Percentiles rank a stretch among this genome's conserved stretches.
phyloP scores from a whole-genome alignment of 345 rosid genomes.

The Isatis tinctoria region DNA sequence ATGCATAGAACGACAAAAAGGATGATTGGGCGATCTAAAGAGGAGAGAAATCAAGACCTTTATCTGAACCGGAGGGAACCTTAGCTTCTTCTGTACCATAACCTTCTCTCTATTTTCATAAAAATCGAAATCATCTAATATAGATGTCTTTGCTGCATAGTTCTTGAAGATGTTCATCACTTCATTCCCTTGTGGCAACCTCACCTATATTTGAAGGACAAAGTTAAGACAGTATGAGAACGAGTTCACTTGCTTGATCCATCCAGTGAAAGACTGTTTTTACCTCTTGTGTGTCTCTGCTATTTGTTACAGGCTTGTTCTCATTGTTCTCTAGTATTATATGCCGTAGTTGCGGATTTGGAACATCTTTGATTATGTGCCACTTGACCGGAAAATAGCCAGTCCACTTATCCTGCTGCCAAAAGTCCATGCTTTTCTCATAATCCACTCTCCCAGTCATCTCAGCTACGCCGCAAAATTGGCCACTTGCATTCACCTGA shows the following conservation, averaged over 20 bases:
- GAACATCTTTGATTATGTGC: conserved; percentile 68
- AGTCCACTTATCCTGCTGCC: conserved; percentile 82
- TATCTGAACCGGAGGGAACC: conserved; percentile 20
- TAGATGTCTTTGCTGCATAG: conserved; percentile 47
- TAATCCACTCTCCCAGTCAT: conserved; percentile 59
- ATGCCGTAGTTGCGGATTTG: conserved; percentile 55
- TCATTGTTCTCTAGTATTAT: conserved; percentile 66
- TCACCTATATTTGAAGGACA: conserved; percentile 38
- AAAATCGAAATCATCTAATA: conserved; percentile 62
- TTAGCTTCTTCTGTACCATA: conserved; percentile 55
- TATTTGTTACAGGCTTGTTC: conserved; percentile 66
- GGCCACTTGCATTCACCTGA: conserved; percentile 78
- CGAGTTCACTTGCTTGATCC: neutral
- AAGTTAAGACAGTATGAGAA: neutral
- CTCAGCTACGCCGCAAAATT: conserved; percentile 72
- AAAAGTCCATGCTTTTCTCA: conserved; percentile 60
- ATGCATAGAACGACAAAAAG: neutral
- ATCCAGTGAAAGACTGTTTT: neutral
- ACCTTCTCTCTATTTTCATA: conserved; percentile 65
- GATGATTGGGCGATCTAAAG: neutral
- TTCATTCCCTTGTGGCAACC: conserved; percentile 50
- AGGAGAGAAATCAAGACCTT: conserved; percentile 17
- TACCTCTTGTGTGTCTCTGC: conserved; percentile 86
- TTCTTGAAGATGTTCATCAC: conserved; percentile 61
- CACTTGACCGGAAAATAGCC: conserved; percentile 67